These are phyloP conservation scores for Daldinia loculata DNA, from an alignment of 495 filamentous ascomycete genomes.

Conservation along the genomic window DNA sequence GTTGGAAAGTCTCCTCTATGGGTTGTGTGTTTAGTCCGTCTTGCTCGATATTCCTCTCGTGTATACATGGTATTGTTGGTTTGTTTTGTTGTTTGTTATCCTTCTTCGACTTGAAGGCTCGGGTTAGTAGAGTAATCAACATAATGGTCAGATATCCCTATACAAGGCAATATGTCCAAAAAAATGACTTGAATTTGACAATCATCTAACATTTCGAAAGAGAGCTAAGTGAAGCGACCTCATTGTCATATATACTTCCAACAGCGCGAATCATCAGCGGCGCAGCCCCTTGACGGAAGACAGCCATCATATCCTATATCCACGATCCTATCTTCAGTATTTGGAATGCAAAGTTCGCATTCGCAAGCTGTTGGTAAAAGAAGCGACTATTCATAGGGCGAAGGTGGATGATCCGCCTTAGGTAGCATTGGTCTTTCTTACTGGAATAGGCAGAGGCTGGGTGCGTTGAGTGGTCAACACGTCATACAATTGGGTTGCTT, in stretches of 20 bases:
- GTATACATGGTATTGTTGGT: conserved; percentile 23
- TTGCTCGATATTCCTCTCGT: conserved; percentile 12
- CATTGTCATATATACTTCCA: conserved; percentile 20
- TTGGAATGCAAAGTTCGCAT: neutral
- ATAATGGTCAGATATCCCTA: conserved; percentile 5
- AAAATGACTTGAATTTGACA: neutral
- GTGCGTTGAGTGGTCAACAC: neutral
- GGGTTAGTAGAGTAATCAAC: conserved; percentile 2
- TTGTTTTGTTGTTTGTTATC: neutral
- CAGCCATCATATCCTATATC: neutral
- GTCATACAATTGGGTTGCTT: neutral
- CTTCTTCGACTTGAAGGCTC: conserved; percentile 18
- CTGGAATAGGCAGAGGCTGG: neutral
- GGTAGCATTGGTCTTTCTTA: conserved; percentile 6
- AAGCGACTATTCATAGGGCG: neutral
- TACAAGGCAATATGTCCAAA: neutral
- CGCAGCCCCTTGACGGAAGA: neutral
- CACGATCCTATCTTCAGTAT: neutral
- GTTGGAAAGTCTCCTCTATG: neutral
- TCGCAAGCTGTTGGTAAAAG: neutral
- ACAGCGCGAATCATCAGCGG: neutral
- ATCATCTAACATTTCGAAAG: conserved; percentile 8
- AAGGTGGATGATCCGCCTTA: neutral
- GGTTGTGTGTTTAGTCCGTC: neutral
- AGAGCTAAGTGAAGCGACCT: conserved; percentile 9